Conservation (phyloP, 192 early-diverging fungal species). For the Coemansia sp. region DNA sequence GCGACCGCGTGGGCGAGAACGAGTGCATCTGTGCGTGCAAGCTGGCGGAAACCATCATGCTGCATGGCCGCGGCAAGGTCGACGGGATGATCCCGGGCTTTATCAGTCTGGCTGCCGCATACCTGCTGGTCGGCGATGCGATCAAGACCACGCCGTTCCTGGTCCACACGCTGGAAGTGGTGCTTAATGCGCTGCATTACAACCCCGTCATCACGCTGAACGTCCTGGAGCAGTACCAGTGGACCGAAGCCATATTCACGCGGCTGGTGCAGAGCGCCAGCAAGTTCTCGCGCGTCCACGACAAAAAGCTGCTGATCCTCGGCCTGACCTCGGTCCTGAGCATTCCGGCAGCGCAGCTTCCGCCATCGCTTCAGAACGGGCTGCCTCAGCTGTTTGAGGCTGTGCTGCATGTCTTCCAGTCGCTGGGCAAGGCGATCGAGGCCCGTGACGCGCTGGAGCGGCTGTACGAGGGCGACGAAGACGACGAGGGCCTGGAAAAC, state of each 20-base stretch:
- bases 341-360: conserved; percentile 69
- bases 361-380: conserved; percentile 64
- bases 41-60: conserved; percentile 80
- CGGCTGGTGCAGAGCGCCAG: conserved; percentile 70
- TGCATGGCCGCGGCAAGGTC: conserved; percentile 79
- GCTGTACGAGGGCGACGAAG: conserved; percentile 41
- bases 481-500: conserved; percentile 23
- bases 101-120: conserved; percentile 64
- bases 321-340: conserved; percentile 72
- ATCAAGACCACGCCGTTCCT: conserved; percentile 68
- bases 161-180: conserved; percentile 75
- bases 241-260: conserved; percentile 78
- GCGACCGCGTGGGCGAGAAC: conserved; percentile 68
- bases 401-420: conserved; percentile 70
- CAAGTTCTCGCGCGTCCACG: conserved; percentile 83
- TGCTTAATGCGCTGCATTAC: conserved; percentile 87
- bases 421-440: conserved; percentile 63
- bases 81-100: conserved; percentile 72
- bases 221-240: conserved; percentile 74
- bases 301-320: conserved; percentile 90
- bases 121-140: conserved; percentile 58
- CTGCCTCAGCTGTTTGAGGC: conserved; percentile 75
- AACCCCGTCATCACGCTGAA: conserved; percentile 74
- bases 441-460: conserved; percentile 42
- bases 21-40: conserved; percentile 84